phyloP scores from a whole-genome alignment of 2,329 filamentous ascomycete genomes.

The Drechslerella stenobrocha region DNA sequence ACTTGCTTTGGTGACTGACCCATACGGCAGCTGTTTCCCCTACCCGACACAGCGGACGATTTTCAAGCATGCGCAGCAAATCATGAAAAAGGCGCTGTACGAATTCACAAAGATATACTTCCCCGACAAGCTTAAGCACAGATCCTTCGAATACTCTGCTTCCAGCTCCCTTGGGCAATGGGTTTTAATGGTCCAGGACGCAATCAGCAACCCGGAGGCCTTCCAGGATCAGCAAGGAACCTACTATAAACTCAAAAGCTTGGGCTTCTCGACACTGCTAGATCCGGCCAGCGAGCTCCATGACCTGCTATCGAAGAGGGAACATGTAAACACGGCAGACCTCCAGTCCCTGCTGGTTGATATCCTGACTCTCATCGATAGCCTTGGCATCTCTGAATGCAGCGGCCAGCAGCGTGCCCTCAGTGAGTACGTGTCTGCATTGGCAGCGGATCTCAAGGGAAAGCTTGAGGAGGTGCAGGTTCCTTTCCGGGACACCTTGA shows the following conservation, averaged over 20 bases:
- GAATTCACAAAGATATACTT: conserved; percentile 24
- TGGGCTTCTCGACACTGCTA: conserved; percentile 6
- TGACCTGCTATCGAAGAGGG: conserved; percentile 20
- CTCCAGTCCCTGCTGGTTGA: conserved; percentile 1
- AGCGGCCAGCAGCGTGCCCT: conserved; percentile 11
- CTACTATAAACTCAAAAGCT: background rate
- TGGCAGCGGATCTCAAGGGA: conserved; percentile 24
- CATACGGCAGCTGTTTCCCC: conserved; percentile 21
- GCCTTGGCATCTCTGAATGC: conserved; percentile 10
- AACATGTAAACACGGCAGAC: conserved; percentile 17
- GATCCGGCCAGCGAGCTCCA: conserved; percentile 22
- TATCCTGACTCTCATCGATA: conserved; percentile 16
- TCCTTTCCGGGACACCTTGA: conserved; percentile 16
- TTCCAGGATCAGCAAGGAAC: background rate
- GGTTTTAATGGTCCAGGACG: conserved; percentile 28
- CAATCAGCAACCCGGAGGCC: conserved; percentile 2
- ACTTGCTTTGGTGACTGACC: conserved; percentile 5
- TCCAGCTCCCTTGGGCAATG: conserved; percentile 30
- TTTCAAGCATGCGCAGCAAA: conserved; percentile 28
- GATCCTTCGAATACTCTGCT: conserved; percentile 16
- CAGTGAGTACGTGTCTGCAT: conserved; percentile 13
- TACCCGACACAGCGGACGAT: conserved; percentile 32
- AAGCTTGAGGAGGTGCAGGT: conserved; percentile 30
- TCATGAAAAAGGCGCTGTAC: conserved; percentile 27
- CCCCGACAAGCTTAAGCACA: conserved; percentile 18